phyloP scores from a whole-genome alignment of 2,329 filamentous ascomycete species.

The Didymella exigua region DNA sequence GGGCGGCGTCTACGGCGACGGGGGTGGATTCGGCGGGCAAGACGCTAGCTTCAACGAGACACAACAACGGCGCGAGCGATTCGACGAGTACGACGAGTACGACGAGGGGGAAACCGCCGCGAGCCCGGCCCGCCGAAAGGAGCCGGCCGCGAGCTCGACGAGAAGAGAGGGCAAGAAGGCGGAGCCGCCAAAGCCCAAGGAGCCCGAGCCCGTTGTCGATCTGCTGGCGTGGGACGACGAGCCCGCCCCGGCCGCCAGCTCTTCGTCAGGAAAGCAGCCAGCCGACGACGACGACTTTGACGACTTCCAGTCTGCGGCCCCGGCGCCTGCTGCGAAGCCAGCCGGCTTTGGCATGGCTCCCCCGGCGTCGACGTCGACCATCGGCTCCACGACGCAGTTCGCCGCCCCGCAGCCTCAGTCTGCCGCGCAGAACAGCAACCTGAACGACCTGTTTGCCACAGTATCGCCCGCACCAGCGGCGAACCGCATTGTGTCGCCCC shows the following conservation, averaged over 20 bases:
- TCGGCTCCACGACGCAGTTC: constrained; percentile 69
- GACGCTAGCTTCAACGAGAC: constrained; percentile 68
- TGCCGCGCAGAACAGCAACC: constrained; percentile 77
- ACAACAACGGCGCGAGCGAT: constrained; percentile 71
- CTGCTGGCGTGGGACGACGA: constrained; percentile 90
- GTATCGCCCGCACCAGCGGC: constrained; percentile 69
- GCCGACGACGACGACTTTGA: constrained; percentile 89
- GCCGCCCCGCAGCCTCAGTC: constrained; percentile 84
- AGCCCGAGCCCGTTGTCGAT: constrained; percentile 78
- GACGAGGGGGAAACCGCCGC: constrained; percentile 70
- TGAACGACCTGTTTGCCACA: constrained; percentile 82
- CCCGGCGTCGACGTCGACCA: constrained; percentile 54
- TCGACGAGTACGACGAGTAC: constrained; percentile 97
- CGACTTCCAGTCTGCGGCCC: constrained; percentile 86
- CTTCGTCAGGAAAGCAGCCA: constrained; percentile 54
- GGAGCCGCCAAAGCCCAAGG: constrained; percentile 75
- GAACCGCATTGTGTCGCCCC: constrained; percentile 61
- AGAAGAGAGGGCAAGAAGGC: constrained; percentile 61
- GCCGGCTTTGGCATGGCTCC: constrained; percentile 58
- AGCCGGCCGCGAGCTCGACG: constrained; percentile 45
- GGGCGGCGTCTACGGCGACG: constrained; percentile 87
- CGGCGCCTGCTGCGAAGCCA: constrained; percentile 62
- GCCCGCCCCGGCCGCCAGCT: constrained; percentile 57
- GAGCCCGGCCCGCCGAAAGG: constrained; percentile 59
- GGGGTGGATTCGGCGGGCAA: constrained; percentile 87